Evolutionary conservation across 371 early-diverging fungal species (phyloP).

Genomic region (Apophysomyces sp.): DNA sequence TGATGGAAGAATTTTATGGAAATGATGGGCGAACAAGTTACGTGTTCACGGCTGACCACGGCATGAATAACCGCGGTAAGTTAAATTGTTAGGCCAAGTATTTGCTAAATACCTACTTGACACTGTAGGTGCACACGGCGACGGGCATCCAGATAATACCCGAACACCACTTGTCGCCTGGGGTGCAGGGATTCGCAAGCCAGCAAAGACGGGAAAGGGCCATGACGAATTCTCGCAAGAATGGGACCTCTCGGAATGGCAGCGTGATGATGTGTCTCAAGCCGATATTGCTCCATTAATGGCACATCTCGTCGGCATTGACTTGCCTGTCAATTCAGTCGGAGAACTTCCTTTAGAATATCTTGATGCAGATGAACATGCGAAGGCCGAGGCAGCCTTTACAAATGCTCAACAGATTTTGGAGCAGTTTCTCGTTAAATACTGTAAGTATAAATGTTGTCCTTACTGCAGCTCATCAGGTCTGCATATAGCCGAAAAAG

Average conservation of each 20-base stretch:
- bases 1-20: slow-evolving; percentile 74
- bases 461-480: neutral
- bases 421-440: slow-evolving; percentile 83
- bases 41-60: slow-evolving; percentile 94
- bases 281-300: slow-evolving; percentile 97
- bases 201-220: slow-evolving; percentile 35
- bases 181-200: slow-evolving; percentile 87
- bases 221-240: slow-evolving; percentile 70
- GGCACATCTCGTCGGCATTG: slow-evolving; percentile 84
- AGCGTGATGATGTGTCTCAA: slow-evolving; percentile 84
- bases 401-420: slow-evolving; percentile 85
- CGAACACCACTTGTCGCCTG: slow-evolving; percentile 92
- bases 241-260: slow-evolving; percentile 60
- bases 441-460: slow-evolving; percentile 34
- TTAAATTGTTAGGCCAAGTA: neutral
- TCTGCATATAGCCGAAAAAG: slow-evolving; percentile 60
- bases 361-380: slow-evolving; percentile 63
- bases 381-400: slow-evolving; percentile 72
- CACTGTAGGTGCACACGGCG: slow-evolving; percentile 78
- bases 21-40: slow-evolving; percentile 85
- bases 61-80: slow-evolving; percentile 87
- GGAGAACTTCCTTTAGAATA: slow-evolving; percentile 84
- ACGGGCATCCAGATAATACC: slow-evolving; percentile 95
- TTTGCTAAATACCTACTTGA: neutral
- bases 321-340: slow-evolving; percentile 91